phyloP scores from a whole-genome alignment of 2,329 filamentous ascomycete species.

The Periglandula ipomoeae region DNA sequence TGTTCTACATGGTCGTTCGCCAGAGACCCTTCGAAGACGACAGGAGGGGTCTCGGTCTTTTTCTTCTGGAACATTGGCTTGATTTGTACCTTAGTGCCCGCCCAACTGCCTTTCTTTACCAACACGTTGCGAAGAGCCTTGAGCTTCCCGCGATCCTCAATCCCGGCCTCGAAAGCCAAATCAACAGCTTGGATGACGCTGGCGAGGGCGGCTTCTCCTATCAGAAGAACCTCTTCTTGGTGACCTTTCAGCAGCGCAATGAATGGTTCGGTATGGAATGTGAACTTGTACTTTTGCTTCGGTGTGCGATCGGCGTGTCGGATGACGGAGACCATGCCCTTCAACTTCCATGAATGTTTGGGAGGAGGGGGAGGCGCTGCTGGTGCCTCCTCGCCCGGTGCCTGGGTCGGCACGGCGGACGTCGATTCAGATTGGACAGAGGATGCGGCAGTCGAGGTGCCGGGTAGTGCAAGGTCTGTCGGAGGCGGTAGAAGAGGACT shows the following conservation, averaged over 20 bases:
- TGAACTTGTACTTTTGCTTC: constrained; percentile 99
- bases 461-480: constrained; percentile 19
- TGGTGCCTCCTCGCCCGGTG: constrained; percentile 31
- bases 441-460: constrained; percentile 24
- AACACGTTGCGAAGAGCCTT: constrained; percentile 76
- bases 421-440: constrained; percentile 25
- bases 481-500: constrained; percentile 26
- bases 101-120: constrained; percentile 86
- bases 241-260: constrained; percentile 91
- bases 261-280: constrained; percentile 93
- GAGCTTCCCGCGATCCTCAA: constrained; percentile 85
- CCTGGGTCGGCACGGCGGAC: constrained; percentile 12
- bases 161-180: constrained; percentile 63
- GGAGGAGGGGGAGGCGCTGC: constrained; percentile 56
- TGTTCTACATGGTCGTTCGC: constrained; percentile 21
- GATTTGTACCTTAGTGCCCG: constrained; percentile 96
- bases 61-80: constrained; percentile 98
- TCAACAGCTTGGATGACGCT: constrained; percentile 88
- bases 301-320: constrained; percentile 94
- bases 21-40: constrained; percentile 25
- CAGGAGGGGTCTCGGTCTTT: constrained; percentile 50
- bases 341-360: constrained; percentile 96
- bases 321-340: constrained; percentile 94
- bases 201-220: constrained; percentile 79
- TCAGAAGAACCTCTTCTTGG: constrained; percentile 89